Conservation (phyloP, 2,329 filamentous ascomycete genomes). For the Didymella keratinophila region DNA sequence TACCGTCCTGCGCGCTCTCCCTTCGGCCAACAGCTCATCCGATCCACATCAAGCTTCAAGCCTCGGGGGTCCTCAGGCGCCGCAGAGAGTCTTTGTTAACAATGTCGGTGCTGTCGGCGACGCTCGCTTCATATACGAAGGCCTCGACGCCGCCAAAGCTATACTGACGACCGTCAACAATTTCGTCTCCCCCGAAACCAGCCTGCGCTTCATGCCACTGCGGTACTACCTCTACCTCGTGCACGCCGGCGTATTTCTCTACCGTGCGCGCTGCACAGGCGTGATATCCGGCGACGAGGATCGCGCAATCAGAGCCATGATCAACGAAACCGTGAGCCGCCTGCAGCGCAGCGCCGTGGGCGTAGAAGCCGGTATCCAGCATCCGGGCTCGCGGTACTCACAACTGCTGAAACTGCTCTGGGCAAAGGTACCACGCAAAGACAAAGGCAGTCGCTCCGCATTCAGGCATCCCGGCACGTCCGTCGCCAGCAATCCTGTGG, state of each 20-base stretch:
- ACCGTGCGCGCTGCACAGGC: constrained; percentile 57
- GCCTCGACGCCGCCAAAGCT: constrained; percentile 59
- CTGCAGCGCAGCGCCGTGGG: constrained; percentile 55
- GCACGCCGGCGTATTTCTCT: constrained; percentile 59
- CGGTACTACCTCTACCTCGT: constrained; percentile 60
- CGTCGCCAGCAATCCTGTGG: constrained; percentile 37
- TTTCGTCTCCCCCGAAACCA: constrained; percentile 58
- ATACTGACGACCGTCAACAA: constrained; percentile 60
- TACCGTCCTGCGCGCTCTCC: constrained; percentile 61
- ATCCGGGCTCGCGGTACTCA: constrained; percentile 57
- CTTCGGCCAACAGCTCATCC: constrained; percentile 33
- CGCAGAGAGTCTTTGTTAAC: constrained; percentile 57
- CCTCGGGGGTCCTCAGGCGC: constrained; percentile 20
- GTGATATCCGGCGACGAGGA: constrained; percentile 59
- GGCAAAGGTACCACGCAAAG: constrained; percentile 55
- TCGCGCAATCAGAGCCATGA: constrained; percentile 55
- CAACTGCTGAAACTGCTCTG: constrained; percentile 57
- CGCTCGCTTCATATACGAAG: constrained; percentile 60
- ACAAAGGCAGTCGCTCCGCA: constrained; percentile 33
- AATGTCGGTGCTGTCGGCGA: constrained; percentile 60
- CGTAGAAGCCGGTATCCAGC: constrained; percentile 49
- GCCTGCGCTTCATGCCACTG: constrained; percentile 58
- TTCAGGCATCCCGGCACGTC: constrained; percentile 46
- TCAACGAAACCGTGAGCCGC: constrained; percentile 55
- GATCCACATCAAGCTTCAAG: constrained; percentile 6